Evolutionary conservation across 2,329 filamentous ascomycete species (phyloP).

Genomic region (Fusarium coffeatum): DNA sequence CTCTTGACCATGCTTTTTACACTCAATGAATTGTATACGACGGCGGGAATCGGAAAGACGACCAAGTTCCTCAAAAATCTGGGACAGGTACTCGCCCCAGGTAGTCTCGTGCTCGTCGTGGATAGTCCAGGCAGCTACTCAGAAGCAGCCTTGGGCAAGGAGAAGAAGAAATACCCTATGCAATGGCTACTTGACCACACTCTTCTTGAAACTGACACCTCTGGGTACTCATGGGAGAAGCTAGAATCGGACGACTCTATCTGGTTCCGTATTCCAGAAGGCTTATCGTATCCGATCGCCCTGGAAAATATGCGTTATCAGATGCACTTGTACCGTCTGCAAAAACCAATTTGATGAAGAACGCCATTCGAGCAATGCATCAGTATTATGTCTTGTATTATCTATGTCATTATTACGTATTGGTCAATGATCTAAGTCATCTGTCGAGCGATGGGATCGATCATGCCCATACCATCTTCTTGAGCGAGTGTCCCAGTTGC

Average conservation of each 20-base stretch:
- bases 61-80: conserved; percentile 80
- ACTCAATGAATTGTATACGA: conserved; percentile 91
- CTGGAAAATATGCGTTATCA: conserved; percentile 97
- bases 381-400: conserved; percentile 35
- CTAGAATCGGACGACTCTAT: conserved; percentile 78
- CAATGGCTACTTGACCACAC: conserved; percentile 90
- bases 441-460: conserved; percentile 24
- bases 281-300: conserved; percentile 81
- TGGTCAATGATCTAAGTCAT: conserved; percentile 15
- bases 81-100: conserved; percentile 66
- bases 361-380: conserved; percentile 9
- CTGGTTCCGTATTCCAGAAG: conserved; percentile 82
- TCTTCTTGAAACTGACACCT: conserved; percentile 63
- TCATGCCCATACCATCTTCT: conserved; percentile 89
- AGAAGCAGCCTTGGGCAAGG: conserved; percentile 75
- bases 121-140: conserved; percentile 96
- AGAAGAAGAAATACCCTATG: conserved; percentile 84
- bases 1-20: conserved; percentile 92
- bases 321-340: conserved; percentile 78
- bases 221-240: conserved; percentile 74
- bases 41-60: conserved; percentile 76
- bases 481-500: conserved; percentile 87
- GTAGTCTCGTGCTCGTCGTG: conserved; percentile 82
- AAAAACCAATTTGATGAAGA: conserved; percentile 37
- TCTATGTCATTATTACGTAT: conserved; percentile 17